Conservation (phyloP, 139 green algal genomes). For the Picochlorum sp. region DNA sequence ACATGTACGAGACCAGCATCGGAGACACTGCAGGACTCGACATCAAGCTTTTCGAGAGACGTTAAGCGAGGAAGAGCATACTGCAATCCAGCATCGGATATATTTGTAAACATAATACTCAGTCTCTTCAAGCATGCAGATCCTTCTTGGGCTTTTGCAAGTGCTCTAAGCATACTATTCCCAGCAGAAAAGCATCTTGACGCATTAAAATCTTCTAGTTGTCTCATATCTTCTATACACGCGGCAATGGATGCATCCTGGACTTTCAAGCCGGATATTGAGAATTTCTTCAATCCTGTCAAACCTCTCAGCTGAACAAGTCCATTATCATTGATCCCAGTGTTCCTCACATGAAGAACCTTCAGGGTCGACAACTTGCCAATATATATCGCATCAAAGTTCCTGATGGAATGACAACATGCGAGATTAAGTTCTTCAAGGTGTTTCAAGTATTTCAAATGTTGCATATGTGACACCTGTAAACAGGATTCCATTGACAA, state of each 20-base stretch:
- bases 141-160: background rate
- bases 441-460: background rate
- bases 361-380: constrained; percentile 15
- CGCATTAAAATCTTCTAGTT: constrained; percentile 17
- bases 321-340: constrained; percentile 13
- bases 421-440: constrained; percentile 28
- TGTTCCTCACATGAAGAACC: constrained; percentile 26
- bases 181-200: constrained; percentile 21
- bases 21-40: constrained; percentile 5
- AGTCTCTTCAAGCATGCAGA: background rate
- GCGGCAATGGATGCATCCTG: constrained; percentile 12
- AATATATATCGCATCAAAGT: constrained; percentile 23
- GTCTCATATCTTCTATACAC: constrained; percentile 7
- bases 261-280: constrained; percentile 3
- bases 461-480: constrained; percentile 2
- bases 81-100: background rate
- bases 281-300: constrained; percentile 1
- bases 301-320: constrained; percentile 10
- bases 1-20: background rate
- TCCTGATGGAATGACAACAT: constrained; percentile 29
- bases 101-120: constrained; percentile 1
- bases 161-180: constrained; percentile 10
- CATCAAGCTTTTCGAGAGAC: background rate
- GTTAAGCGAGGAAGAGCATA: background rate
- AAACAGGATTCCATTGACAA: constrained; percentile 3